These are phyloP conservation scores for Gracilaria domingensis DNA, from an alignment of 23 red algal genomes.

Conservation along the genomic window DNA sequence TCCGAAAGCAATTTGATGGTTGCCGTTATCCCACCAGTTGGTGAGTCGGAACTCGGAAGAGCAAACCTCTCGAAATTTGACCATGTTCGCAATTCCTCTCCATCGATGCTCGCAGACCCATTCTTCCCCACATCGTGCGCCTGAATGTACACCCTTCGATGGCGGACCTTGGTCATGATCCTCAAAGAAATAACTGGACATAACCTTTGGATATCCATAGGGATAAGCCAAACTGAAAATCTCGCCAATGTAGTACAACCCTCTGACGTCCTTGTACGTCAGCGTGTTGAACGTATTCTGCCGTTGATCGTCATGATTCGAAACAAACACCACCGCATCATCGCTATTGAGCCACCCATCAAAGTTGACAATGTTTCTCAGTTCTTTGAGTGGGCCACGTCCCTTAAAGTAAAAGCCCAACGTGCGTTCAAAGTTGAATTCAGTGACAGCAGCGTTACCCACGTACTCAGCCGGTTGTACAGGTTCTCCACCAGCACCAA, in stretches of 20 bases:
- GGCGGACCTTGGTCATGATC: slow-evolving; percentile 31
- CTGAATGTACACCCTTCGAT: background rate
- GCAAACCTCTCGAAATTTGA: background rate
- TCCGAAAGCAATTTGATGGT: slow-evolving; percentile 16
- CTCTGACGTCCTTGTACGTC: slow-evolving; percentile 11
- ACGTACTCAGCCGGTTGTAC: slow-evolving; percentile 1
- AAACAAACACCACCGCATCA: slow-evolving; percentile 20
- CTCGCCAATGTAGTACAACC: slow-evolving; percentile 25
- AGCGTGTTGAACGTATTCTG: slow-evolving; percentile 10
- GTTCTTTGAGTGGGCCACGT: background rate
- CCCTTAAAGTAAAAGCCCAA: slow-evolving; percentile 12
- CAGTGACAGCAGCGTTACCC: background rate
- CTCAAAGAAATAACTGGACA: slow-evolving; percentile 24
- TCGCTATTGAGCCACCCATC: background rate
- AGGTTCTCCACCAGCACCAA: slow-evolving; percentile 28
- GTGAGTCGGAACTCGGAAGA: background rate
- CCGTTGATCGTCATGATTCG: slow-evolving; percentile 24
- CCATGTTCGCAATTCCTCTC: slow-evolving; percentile 28
- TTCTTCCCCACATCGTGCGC: background rate
- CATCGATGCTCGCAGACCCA: slow-evolving; percentile 25
- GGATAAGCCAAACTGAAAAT: slow-evolving; percentile 26
- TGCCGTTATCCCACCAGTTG: slow-evolving; percentile 22
- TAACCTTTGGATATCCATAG: slow-evolving; percentile 24
- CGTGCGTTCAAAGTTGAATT: slow-evolving; percentile 29
- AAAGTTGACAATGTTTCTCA: slow-evolving; percentile 7